Conservation (phyloP, 768 basidiomycete genomes). For the Pleurotus tuoliensis region DNA sequence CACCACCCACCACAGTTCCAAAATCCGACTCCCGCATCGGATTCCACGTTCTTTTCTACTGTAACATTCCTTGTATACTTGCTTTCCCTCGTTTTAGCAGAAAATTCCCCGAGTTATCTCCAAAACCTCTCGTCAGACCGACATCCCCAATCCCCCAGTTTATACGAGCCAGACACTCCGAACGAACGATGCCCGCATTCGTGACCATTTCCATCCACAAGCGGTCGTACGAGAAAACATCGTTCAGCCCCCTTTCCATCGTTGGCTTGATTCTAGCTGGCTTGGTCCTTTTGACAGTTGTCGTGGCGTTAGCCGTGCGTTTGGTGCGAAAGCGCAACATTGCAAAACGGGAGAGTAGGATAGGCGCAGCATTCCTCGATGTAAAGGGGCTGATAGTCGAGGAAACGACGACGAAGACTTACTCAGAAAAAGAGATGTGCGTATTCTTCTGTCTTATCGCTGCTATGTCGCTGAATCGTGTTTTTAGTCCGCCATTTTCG, state of each 20-base stretch:
- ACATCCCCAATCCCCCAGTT: too few species aligned
- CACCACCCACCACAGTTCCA: too few species aligned
- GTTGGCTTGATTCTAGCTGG: slow-evolving; percentile 48
- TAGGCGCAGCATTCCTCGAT: slow-evolving; percentile 41
- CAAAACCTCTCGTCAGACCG: too few species aligned
- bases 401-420: slow-evolving; percentile 24
- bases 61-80: too few species aligned
- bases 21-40: too few species aligned
- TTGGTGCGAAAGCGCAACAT: slow-evolving; percentile 35
- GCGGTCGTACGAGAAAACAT: slow-evolving; percentile 1
- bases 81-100: too few species aligned
- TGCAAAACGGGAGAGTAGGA: slow-evolving; percentile 30
- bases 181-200: slow-evolving; percentile 2
- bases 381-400: slow-evolving; percentile 40
- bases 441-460: slow-evolving; percentile 6
- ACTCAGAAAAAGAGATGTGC: slow-evolving; percentile 20
- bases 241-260: slow-evolving; percentile 35
- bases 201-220: background rate
- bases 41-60: too few species aligned
- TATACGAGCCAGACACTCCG: too few species aligned
- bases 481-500: slow-evolving; percentile 26
- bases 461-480: too few species aligned
- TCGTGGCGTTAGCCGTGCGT: slow-evolving; percentile 40
- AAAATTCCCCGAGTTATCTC: too few species aligned
- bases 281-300: slow-evolving; percentile 32